A percentile compares a stretch with the other conserved stretches of the same genome.
These are phyloP conservation scores for Termitomyces bulborhizus DNA, from an alignment of 768 basidiomycete species.

Conservation along the genomic window DNA sequence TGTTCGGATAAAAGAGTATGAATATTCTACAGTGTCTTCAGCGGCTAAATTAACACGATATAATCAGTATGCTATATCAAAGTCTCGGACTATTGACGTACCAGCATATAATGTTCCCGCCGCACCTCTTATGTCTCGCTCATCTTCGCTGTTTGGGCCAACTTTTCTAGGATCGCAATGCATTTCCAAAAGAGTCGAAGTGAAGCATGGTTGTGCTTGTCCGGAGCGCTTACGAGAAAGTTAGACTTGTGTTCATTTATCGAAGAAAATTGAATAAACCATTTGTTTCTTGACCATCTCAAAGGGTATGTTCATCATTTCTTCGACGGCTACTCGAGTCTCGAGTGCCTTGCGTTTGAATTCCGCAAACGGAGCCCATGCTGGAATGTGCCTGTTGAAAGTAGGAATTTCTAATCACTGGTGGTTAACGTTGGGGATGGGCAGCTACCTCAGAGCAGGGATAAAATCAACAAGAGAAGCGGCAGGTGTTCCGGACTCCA, in stretches of 20 bases:
- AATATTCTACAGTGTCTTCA: slow-evolving; percentile 29
- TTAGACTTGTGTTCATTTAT: slow-evolving; percentile 1
- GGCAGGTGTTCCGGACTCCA: slow-evolving; percentile 38
- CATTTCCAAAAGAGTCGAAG: slow-evolving; percentile 36
- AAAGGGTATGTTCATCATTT: slow-evolving; percentile 46
- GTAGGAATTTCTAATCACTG: neutral
- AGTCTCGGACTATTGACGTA: slow-evolving; percentile 16
- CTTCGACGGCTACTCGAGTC: slow-evolving; percentile 36
- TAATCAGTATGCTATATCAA: neutral
- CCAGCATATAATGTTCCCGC: slow-evolving; percentile 48
- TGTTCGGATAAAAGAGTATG: neutral
- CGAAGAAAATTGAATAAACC: slow-evolving; percentile 22
- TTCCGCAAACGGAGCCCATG: slow-evolving; percentile 41
- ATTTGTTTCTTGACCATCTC: slow-evolving; percentile 43
- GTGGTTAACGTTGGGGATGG: neutral
- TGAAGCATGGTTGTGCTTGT: slow-evolving; percentile 37
- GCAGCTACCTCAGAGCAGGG: slow-evolving; percentile 33
- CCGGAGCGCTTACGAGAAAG: slow-evolving; percentile 30
- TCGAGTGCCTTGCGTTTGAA: slow-evolving; percentile 40
- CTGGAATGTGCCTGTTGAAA: slow-evolving; percentile 35
- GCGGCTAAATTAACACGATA: slow-evolving; percentile 22
- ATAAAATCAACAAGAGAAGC: slow-evolving; percentile 46
- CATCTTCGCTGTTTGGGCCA: slow-evolving; percentile 32
- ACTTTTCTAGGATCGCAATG: slow-evolving; percentile 28
- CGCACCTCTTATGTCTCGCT: slow-evolving; percentile 51